Evolutionary conservation across 2,329 filamentous ascomycete species (phyloP).

Genomic region (Microcyclosporella mali): DNA sequence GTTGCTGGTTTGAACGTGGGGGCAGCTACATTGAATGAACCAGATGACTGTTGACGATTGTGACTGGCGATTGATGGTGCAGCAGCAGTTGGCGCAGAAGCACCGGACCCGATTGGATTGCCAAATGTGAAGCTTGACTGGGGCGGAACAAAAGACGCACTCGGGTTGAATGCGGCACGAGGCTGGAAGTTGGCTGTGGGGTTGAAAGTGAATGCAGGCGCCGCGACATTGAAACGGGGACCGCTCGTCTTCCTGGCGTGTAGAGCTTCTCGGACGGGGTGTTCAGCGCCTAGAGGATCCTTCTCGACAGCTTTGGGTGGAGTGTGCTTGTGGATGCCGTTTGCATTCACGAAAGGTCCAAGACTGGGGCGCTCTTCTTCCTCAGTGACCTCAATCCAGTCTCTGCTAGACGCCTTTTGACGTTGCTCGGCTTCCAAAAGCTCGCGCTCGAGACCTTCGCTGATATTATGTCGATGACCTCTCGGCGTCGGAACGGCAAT

Average conservation of each 20-base stretch:
- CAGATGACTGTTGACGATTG: conserved; percentile 25
- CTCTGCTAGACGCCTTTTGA: conserved; percentile 21
- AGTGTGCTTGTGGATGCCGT: conserved; percentile 7
- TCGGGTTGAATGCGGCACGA: conserved; percentile 55
- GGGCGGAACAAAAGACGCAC: conserved; percentile 30
- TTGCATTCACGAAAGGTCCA: neutral
- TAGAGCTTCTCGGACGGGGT: conserved; percentile 62
- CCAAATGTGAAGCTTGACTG: conserved; percentile 10
- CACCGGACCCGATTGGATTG: conserved; percentile 7
- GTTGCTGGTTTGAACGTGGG: conserved; percentile 33
- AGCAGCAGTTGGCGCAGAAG: conserved; percentile 17
- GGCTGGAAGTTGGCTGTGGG: conserved; percentile 46
- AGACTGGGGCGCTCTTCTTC: conserved; percentile 14
- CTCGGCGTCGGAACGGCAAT: conserved; percentile 57
- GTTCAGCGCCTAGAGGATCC: conserved; percentile 17
- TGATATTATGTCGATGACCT: conserved; percentile 65
- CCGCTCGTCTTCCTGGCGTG: conserved; percentile 42
- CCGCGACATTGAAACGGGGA: conserved; percentile 80
- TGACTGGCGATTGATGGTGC: conserved; percentile 14
- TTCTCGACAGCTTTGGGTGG: conserved; percentile 15
- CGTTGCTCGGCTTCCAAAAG: conserved; percentile 83
- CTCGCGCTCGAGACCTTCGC: conserved; percentile 72
- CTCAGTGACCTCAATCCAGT: conserved; percentile 21
- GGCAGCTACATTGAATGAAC: conserved; percentile 55
- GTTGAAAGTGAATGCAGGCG: conserved; percentile 81